Percentiles rank a stretch among this genome's conserved stretches.
Conservation (phyloP, 345 rosid genomes). For the Heritiera fomes region DNA sequence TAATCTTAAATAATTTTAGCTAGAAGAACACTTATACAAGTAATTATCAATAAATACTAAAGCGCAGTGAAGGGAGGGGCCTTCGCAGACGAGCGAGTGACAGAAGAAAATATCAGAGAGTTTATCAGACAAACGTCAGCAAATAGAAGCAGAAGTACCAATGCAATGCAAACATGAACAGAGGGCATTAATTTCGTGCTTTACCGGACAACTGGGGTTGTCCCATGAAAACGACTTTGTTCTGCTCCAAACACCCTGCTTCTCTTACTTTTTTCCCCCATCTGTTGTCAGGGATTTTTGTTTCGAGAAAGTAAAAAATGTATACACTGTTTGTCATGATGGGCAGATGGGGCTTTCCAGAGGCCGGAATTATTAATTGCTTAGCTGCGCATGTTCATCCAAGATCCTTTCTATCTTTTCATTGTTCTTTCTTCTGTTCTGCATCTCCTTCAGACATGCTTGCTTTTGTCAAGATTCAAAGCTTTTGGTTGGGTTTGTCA, state of each 20-base stretch:
- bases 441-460: background rate
- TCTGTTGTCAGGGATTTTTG: background rate
- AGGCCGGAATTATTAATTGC: background rate
- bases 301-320: background rate
- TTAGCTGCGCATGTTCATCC: background rate
- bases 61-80: background rate
- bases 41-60: no score
- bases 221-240: slow-evolving; percentile 46
- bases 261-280: no score
- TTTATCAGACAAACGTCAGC: slow-evolving; percentile 20
- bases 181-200: slow-evolving; percentile 19
- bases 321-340: background rate
- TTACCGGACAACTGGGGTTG: slow-evolving; percentile 44
- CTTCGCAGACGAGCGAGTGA: slow-evolving; percentile 32
- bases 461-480: background rate
- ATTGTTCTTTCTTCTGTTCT: background rate
- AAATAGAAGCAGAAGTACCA: slow-evolving; percentile 23
- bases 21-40: no score
- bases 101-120: background rate
- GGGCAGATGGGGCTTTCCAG: background rate
- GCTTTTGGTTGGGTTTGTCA: background rate
- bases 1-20: no score
- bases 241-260: slow-evolving; percentile 12
- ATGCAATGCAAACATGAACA: slow-evolving; percentile 24
- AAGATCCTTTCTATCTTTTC: background rate